Percentiles rank a stretch among this genome's conserved stretches.
phyloP scores from a whole-genome alignment of 768 basidiomycete species.

The Leccinum subgranulosum region DNA sequence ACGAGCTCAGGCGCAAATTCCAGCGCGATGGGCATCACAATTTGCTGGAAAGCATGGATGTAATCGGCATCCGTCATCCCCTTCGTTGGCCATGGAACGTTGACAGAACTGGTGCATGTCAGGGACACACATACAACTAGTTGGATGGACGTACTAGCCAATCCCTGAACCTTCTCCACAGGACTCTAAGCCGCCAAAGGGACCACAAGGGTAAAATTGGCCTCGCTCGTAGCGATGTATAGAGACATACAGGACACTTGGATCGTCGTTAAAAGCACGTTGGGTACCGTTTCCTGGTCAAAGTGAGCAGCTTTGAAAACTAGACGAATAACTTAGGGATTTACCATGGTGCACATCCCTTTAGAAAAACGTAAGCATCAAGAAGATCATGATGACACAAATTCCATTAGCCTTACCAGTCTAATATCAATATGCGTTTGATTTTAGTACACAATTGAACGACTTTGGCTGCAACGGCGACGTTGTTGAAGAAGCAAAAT shows the following conservation, averaged over 20 bases:
- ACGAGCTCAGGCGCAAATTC: constrained; percentile 97
- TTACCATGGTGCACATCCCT: constrained; percentile 97
- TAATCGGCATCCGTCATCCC: constrained; percentile 97
- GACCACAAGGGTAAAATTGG: constrained; percentile 87
- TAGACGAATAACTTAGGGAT: not conserved
- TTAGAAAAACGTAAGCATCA: constrained; percentile 9
- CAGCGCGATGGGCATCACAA: constrained; percentile 95
- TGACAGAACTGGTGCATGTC: constrained; percentile 68
- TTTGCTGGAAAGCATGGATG: constrained; percentile 90
- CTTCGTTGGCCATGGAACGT: constrained; percentile 87
- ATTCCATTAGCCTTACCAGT: constrained; percentile 67
- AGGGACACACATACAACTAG: constrained; percentile 8
- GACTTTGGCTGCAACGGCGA: constrained; percentile 86
- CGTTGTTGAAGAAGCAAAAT: constrained; percentile 99
- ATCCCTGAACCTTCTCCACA: constrained; percentile 80
- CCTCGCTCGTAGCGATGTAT: constrained; percentile 94
- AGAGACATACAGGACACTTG: constrained; percentile 89
- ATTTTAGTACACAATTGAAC: constrained; percentile 66
- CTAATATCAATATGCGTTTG: constrained; percentile 85
- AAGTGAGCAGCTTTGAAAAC: constrained; percentile 9
- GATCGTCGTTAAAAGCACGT: constrained; percentile 91
- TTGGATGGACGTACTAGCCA: constrained; percentile 66
- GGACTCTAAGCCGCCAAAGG: constrained; percentile 83
- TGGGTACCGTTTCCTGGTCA: constrained; percentile 91
- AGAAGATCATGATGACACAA: not conserved